Base-by-base conservation (phyloP, 768 basidiomycete genomes). In the Tulasnella sp. region DNA sequence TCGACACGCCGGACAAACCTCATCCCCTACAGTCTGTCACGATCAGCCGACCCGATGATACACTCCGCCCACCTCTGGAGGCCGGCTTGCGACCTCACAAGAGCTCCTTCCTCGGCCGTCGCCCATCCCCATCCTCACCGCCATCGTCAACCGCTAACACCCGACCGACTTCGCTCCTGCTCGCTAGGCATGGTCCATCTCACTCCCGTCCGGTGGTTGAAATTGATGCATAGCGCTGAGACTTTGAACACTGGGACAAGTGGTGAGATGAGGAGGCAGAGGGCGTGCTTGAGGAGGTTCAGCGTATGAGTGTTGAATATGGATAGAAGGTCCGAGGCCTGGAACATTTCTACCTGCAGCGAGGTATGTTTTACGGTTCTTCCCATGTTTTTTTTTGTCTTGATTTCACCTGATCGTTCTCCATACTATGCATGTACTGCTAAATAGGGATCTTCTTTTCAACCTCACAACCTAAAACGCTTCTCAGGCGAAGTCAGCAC, bases 241-340 rank as follows among this genome's bases (percentile, higher is more conserved):
- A 30, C 58, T 19, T 32, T 51, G 30, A 59, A 59, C 32, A 32
- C 58, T 19, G 58, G 58, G 3, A 59, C 58, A n/a, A 59, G 42
- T 59, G 58, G 45, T 15, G 58, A 47, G 30, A 59, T 59, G 58
- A 49, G 42, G 48, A 29, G 49, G 34, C 50, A 47, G 58, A 59
- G 43, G 17, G 29, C 50, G 19, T 26, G 19, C 24, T 41, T 59
- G 24, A 50, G 58, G 50, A 19, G 58, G 29, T 59, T 49, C 48
- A 47, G 58, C 9, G 50, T 59, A 13, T 32, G 34, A n/a, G 58
- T 59, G 19, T 23, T 50, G 4, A 47, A 59, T 51, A 59, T 59
- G 58, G 58, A 59, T 10, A 32, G 42, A 26, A 51, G 34, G 34
- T 38, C 21, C 29, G 58, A 59, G 4, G 47, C 58, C 29, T 50